Evolutionary conservation across 2,329 filamentous ascomycete species (phyloP).

Genomic region (Calonectria multiphialidica): DNA sequence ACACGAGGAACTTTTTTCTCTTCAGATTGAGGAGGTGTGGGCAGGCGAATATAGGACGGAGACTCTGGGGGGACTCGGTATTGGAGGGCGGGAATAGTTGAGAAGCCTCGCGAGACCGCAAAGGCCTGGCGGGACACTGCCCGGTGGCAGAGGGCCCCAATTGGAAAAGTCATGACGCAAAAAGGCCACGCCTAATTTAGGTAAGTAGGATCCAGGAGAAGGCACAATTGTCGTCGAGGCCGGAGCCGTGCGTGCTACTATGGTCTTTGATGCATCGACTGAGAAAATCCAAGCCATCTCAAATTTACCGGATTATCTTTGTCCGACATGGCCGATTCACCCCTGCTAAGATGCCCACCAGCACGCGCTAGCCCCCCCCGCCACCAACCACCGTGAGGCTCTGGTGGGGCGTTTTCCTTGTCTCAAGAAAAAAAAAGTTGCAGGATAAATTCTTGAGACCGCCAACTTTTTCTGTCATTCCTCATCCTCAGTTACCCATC

Average conservation of each 20-base stretch:
- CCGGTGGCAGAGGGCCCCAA: conserved; percentile 41
- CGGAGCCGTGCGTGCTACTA: conserved; percentile 21
- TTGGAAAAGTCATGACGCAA: conserved; percentile 45
- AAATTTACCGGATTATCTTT: conserved; percentile 42
- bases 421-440: conserved; percentile 41
- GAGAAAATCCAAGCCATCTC: conserved; percentile 41
- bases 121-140: conserved; percentile 42
- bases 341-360: conserved; percentile 12
- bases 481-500: conserved; percentile 36
- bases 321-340: conserved; percentile 20
- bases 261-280: conserved; percentile 4
- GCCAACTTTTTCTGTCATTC: conserved; percentile 30
- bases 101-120: conserved; percentile 46
- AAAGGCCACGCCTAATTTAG: conserved; percentile 23
- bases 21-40: conserved; percentile 78
- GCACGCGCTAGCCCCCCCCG: conserved; percentile 24
- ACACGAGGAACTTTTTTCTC: conserved; percentile 60
- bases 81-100: conserved; percentile 52
- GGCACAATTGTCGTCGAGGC: conserved; percentile 36
- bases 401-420: conserved; percentile 39
- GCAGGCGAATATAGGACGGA: conserved; percentile 87
- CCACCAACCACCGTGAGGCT: conserved; percentile 38
- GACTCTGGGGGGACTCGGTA: conserved; percentile 85
- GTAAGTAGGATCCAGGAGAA: conserved; percentile 17
- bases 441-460: conserved; percentile 42